Evolutionary conservation across 164 flowering plant species (phyloP), one percentile per base, ranked within the genome.

Genomic region (Macadamia tetraphylla): DNA sequence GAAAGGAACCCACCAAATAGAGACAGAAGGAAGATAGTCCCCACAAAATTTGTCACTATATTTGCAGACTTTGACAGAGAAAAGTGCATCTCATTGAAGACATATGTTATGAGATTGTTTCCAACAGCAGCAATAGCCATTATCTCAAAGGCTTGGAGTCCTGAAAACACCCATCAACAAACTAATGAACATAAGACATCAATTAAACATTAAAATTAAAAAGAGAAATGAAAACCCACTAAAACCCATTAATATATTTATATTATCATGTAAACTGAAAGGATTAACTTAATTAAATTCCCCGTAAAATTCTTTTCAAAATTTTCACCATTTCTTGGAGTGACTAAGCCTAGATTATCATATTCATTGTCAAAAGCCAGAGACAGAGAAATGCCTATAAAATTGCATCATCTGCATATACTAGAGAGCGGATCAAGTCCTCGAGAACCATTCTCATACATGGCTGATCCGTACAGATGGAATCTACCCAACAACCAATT

Each of bases 121-220:
- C 97, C 98, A 52, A 90, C 97, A 49, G 92, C 96, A 14, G 95
- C 97, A 29, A 94, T 90, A 58, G 82, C 97, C 96, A 90, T 90
- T 60, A 87, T 92, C 83, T 94, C 97, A 78, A 88, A 92, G 51
- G 82, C 84, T 82, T 88, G 91, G 9, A 92, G 77, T 17, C 97
- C 97, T 89, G 85, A 32, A 69, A 57, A 29, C 66, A 56, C 29
- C 55, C 29, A 53, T 6, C 59, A 60, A 29, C 40, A 57, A 66
- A 29, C 58, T 35, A 15, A n/a, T 13, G 58, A 67, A 15, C 15
- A 32, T 14, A 14, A 44, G 42, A 53, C 43, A 17, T 62, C 63
- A 60, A 71, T 11, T 14, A 12, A 31, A 29, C 23, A 40, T 61
- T 55, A 46, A 46, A 46, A 46, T 3, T 46, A 0, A 35, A 35